Evolutionary conservation across 495 filamentous ascomycete genomes (phyloP).

Genomic region (Neurospora intermedia): DNA sequence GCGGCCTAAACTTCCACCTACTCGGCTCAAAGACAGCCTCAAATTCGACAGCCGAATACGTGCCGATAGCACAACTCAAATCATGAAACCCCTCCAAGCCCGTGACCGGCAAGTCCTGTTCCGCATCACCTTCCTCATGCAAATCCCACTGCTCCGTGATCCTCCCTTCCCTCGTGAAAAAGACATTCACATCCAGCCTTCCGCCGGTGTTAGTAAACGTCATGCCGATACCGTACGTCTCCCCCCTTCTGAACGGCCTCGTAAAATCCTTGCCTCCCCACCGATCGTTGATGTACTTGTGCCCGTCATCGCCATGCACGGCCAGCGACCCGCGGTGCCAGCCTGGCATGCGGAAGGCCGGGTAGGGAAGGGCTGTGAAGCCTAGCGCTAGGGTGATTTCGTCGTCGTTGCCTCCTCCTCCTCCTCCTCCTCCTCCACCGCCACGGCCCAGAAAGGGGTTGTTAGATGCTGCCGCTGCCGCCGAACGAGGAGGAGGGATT

Average conservation of each 20-base stretch:
- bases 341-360: constrained; percentile 75
- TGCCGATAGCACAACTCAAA: constrained; percentile 68
- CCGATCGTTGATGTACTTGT: constrained; percentile 74
- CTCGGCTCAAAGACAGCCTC: constrained; percentile 54
- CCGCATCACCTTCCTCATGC: constrained; percentile 69
- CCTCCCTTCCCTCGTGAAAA: constrained; percentile 65
- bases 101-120: constrained; percentile 49
- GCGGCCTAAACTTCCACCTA: constrained; percentile 26
- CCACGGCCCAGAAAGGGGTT: constrained; percentile 6
- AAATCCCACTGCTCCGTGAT: constrained; percentile 64
- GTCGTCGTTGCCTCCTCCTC: constrained; percentile 20
- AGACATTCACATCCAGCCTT: constrained; percentile 50
- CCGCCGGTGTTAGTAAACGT: constrained; percentile 37
- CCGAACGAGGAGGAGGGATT: constrained; percentile 26
- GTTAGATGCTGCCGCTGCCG: background rate
- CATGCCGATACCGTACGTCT: constrained; percentile 55
- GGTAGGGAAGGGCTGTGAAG: constrained; percentile 73
- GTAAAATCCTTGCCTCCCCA: constrained; percentile 73
- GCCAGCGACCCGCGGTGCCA: constrained; percentile 84
- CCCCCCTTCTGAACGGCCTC: constrained; percentile 32
- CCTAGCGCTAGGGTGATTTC: constrained; percentile 65
- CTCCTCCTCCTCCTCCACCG: background rate
- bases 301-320: constrained; percentile 85
- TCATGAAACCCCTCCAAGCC: constrained; percentile 77
- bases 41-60: constrained; percentile 61